phyloP scores from a whole-genome alignment of 2,329 filamentous ascomycete genomes.

The Pseudogymnoascus sp. region DNA sequence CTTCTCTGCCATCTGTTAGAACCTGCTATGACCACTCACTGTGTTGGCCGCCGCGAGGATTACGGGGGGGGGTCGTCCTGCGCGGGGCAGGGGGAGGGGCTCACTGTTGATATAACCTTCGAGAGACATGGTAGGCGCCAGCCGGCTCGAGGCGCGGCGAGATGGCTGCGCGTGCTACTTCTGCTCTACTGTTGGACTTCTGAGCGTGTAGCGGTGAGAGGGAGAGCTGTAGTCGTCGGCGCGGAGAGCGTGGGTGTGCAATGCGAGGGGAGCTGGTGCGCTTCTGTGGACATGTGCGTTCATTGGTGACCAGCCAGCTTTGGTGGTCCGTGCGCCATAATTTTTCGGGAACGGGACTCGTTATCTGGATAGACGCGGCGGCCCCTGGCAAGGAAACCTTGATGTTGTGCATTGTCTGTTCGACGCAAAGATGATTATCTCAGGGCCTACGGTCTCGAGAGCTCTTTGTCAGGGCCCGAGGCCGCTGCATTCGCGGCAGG shows the following conservation, averaged over 20 bases:
- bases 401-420: neutral
- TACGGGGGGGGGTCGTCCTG: neutral
- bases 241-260: neutral
- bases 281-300: conserved; percentile 1
- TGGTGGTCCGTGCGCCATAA: neutral
- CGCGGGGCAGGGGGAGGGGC: conserved; percentile 19
- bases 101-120: conserved; percentile 47
- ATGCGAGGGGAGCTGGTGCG: neutral
- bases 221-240: neutral
- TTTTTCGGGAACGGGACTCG: neutral
- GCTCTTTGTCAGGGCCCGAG: neutral
- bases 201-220: neutral
- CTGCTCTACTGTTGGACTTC: neutral
- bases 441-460: neutral
- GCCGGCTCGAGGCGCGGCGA: conserved; percentile 17
- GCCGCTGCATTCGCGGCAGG: neutral
- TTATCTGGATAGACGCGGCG: neutral
- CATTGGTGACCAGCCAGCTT: conserved; percentile 5
- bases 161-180: conserved; percentile 18
- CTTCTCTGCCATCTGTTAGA: conserved; percentile 59
- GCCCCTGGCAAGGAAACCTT: neutral
- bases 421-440: neutral
- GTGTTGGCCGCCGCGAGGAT: conserved; percentile 16
- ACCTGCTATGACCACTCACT: conserved; percentile 24
- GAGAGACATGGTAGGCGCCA: conserved; percentile 40